These are phyloP conservation scores for Beauveria rudraprayagi DNA, from an alignment of 2,329 filamentous ascomycete genomes.

Conservation along the genomic window DNA sequence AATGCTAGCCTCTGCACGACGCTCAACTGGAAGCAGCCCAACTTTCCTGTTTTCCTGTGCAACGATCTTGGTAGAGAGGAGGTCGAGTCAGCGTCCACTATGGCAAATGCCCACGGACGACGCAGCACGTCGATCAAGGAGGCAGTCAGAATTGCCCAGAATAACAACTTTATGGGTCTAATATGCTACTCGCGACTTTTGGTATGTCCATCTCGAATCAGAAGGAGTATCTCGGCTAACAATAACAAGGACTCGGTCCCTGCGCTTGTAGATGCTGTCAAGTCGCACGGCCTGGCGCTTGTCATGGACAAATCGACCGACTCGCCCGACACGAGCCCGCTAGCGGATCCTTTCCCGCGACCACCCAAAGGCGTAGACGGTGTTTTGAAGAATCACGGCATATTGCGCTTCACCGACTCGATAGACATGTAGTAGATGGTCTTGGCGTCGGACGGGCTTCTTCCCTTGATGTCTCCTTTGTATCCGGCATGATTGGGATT, in stretches of 20 bases:
- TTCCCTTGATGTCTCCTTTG: neutral
- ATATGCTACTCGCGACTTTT: constrained; percentile 82
- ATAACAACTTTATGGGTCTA: constrained; percentile 97
- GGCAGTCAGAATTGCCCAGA: constrained; percentile 82
- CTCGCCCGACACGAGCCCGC: constrained; percentile 28
- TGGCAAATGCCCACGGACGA: constrained; percentile 52
- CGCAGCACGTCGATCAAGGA: constrained; percentile 86
- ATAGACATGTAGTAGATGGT: constrained; percentile 47
- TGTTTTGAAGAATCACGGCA: constrained; percentile 74
- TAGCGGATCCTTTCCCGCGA: constrained; percentile 45
- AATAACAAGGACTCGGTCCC: constrained; percentile 74
- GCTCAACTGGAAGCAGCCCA: constrained; percentile 98
- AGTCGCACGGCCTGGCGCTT: constrained; percentile 84
- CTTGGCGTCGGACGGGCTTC: neutral
- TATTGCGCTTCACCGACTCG: constrained; percentile 86
- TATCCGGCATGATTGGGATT: neutral
- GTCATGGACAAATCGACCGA: constrained; percentile 78
- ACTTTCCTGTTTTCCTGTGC: constrained; percentile 92
- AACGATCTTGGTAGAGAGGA: constrained; percentile 71
- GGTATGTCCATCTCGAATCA: constrained; percentile 44
- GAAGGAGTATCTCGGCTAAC: constrained; percentile 11
- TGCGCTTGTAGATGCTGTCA: constrained; percentile 85
- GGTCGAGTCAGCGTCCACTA: constrained; percentile 28
- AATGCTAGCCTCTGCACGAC: constrained; percentile 86
- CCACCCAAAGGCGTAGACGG: constrained; percentile 82